Percentiles rank a stretch among this genome's conserved stretches.
Conservation (phyloP, 345 rosid genomes). For the Arabidopsis arenosa region DNA sequence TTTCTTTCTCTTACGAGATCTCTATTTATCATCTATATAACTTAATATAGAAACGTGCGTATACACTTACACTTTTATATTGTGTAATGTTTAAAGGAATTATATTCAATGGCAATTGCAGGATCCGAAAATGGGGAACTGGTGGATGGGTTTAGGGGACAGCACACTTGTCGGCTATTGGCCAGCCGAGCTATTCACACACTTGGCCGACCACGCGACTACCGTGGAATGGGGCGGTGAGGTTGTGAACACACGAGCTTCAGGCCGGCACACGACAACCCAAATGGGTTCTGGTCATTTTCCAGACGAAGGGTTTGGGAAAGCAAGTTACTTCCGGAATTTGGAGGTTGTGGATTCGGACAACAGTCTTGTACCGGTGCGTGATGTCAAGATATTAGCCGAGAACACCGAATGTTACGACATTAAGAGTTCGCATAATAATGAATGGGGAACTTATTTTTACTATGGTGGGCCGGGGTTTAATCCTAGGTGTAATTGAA, state of each 20-base stretch:
- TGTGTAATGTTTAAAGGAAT: neutral
- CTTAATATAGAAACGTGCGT: neutral
- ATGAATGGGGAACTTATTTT: slow-evolving; percentile 91
- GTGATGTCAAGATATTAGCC: slow-evolving; percentile 67
- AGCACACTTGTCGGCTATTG: slow-evolving; percentile 86
- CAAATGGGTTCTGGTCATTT: slow-evolving; percentile 98
- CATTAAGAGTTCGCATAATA: slow-evolving; percentile 71
- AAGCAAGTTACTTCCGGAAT: slow-evolving; percentile 88
- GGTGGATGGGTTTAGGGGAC: slow-evolving; percentile 99
- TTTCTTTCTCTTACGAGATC: neutral
- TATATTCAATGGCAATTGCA: slow-evolving; percentile 24
- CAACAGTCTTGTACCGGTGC: slow-evolving; percentile 76
- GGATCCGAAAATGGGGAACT: slow-evolving; percentile 92
- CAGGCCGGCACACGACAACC: slow-evolving; percentile 83
- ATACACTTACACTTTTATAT: neutral
- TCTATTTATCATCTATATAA: slow-evolving; percentile 18
- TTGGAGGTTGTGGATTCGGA: slow-evolving; percentile 88
- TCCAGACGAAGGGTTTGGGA: slow-evolving; percentile 82
- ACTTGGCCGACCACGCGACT: slow-evolving; percentile 83
- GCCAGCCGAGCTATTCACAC: slow-evolving; percentile 96
- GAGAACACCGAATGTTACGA: slow-evolving; percentile 93
- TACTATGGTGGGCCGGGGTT: slow-evolving; percentile 96
- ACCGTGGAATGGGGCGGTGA: slow-evolving; percentile 99
- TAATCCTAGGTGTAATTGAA: slow-evolving; percentile 73
- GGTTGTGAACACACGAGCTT: slow-evolving; percentile 84